Evolutionary conservation across 805 yeast genomes (phyloP), one percentile per base, ranked within the genome.

Genomic region (Crinitomyces ghanaensis): DNA sequence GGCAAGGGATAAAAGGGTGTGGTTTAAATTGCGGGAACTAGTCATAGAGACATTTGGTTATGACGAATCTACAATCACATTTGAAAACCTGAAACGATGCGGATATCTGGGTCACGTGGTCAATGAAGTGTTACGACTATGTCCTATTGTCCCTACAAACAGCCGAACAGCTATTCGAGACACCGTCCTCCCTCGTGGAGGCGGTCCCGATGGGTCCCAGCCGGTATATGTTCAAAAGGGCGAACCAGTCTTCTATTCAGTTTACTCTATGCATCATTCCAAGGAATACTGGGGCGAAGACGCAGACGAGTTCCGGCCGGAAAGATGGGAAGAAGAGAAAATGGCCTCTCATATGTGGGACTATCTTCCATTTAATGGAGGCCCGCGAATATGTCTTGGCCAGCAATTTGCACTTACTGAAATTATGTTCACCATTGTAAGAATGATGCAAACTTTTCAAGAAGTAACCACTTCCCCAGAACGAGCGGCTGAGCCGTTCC

Each of bases 391-490:
- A 37, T 68, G 74, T 46, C 53, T 68, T 34, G 74, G 74, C 26
- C 73, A 68, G 54, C 73, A 68, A 50, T 67, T 66, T 50, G 74
- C 74, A 5, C 59, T 68, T 14, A 67, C 72, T 14, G 73, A 68
- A 50, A 67, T 70, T 8, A 56, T 66, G 14, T 68, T 65, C 48
- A 54, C 60, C 13, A 43, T 63, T 26, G 60, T 55, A 12, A 54
- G 70, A 40, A 45, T 66, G 30, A 38, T 49, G 22, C 64, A 59
- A 23, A 35, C 34, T n/a, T 43, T 41, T 27, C 22, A 33, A 6
- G 31, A 28, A 8, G 24, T 41, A 19, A 16, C 14, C 6, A 15
- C 17, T n/a, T 26, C 17, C 15, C 5, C 30, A 23, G 6, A 6
- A 24, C 5, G 19, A 21, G 11, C 22, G 12, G 27, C 17, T 12